phyloP scores from a whole-genome alignment of 176 grass and related monocot genomes.

The Aegilops sharonensis region DNA sequence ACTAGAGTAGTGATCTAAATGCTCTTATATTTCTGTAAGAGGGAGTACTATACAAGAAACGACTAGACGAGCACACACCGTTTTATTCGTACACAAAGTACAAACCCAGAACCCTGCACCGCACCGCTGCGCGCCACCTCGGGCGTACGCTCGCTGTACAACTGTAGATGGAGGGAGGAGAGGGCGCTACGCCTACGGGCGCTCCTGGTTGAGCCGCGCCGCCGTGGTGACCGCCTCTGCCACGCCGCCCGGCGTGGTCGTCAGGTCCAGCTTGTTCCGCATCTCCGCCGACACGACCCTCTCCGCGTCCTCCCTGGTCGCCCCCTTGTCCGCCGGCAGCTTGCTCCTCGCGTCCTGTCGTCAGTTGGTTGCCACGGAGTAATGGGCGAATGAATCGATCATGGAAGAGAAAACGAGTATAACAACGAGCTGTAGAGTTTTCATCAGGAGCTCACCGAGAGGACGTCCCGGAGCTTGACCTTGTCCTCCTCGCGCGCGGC shows the following conservation, averaged over 20 bases:
- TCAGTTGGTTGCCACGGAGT: not conserved
- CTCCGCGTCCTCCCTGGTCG: constrained; percentile 50
- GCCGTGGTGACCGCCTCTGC: constrained; percentile 51
- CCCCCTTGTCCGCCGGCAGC: constrained; percentile 49
- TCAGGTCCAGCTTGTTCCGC: constrained; percentile 36
- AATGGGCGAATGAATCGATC: not conserved
- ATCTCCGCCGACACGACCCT: constrained; percentile 52
- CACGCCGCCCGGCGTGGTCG: constrained; percentile 35
- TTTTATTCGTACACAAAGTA: not conserved
- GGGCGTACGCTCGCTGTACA: not conserved
- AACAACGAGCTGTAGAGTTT: not conserved
- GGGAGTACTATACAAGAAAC: not conserved
- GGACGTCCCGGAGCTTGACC: constrained; percentile 56
- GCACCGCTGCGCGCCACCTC: not conserved
- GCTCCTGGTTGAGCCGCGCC: constrained; percentile 58
- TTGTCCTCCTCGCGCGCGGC: constrained; percentile 33
- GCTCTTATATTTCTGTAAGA: too few relatives aligned
- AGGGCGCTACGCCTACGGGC: not conserved
- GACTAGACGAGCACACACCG: not conserved
- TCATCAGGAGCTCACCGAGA: constrained; percentile 28
- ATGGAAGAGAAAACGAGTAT: not conserved
- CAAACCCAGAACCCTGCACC: not conserved
- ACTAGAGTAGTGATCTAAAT: too few relatives aligned
- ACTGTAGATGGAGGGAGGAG: not conserved
- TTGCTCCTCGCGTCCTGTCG: constrained; percentile 47